Base-by-base conservation (phyloP, 176 grass and related monocot genomes). In the Chloris gayana region DNA sequence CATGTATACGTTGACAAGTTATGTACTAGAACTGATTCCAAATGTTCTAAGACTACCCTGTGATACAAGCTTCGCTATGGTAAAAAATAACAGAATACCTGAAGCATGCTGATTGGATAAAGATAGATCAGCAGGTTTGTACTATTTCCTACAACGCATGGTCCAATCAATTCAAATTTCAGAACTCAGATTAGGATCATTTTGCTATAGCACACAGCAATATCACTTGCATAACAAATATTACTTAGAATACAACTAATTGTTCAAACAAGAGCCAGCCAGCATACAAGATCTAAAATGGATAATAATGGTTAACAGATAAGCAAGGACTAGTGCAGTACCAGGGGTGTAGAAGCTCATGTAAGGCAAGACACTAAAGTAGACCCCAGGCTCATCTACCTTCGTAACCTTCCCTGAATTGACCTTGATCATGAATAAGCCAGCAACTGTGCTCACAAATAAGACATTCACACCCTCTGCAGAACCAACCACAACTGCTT, bases 281-380 rank as follows among this genome's bases (percentile, higher is more conserved):
- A 54, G 18, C 18, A 53, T 53, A 53, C 15, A 21, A 22, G 51
- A 0, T 7, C 6, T 22, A 54, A 54, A 54, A 22, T 24, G 5
- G 19, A 54, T 54, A 54, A 42, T 10, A 42, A 42, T 8, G 10
- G 41, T 8, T 54, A 22, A 22, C 51, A 22, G 51, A 22, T 21
- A 54, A 22, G 5, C 49, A n/a, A 74, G 19, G 13, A 22, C 14
- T 3, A 9, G 51, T 26, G n/a, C 53, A 14, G 57, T 75, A 75
- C 72, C 72, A 39, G 72, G 71, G 21, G 49, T 30, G 47, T 58
- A 60, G 33, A 58, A 74, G 31, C 71, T 58, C 41, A 42, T 42
- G 41, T 42, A 42, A 42, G 41, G 41, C 9, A 42, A 10, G 56
- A 58, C 56, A 25, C 21, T 24, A 58, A 24, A 56, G 51, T 74